Conservation (phyloP, 768 basidiomycete genomes). For the Amanita exitialis region DNA sequence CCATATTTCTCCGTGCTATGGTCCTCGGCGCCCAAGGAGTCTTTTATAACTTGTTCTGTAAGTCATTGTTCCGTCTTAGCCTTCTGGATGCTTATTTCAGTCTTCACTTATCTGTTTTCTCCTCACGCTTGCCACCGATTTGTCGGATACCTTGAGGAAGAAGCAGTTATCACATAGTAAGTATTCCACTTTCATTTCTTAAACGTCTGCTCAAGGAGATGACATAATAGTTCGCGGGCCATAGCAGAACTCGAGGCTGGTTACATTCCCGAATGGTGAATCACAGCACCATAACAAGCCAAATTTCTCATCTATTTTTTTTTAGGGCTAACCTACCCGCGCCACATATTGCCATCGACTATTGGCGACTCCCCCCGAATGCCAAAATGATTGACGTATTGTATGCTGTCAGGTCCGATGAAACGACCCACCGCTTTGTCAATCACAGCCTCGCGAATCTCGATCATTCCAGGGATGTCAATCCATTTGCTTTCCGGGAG, state of each 20-base stretch:
- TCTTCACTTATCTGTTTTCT: conserved; percentile 70
- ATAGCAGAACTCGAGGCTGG: conserved; percentile 80
- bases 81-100: conserved; percentile 23
- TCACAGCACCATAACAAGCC: conserved; percentile 1
- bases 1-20: conserved; percentile 69
- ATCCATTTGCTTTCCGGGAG: conserved; percentile 84
- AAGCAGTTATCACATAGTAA: conserved; percentile 88
- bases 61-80: conserved; percentile 14
- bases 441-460: conserved; percentile 94
- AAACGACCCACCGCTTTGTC: conserved; percentile 88
- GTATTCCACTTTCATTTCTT: conserved; percentile 16
- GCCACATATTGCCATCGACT: conserved; percentile 88
- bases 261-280: conserved; percentile 69
- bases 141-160: conserved; percentile 89
- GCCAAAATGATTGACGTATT: conserved; percentile 84
- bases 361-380: conserved; percentile 72
- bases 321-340: conserved; percentile 59
- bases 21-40: conserved; percentile 90
- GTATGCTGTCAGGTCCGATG: conserved; percentile 88
- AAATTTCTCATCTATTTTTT: not conserved
- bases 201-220: not conserved
- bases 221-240: conserved; percentile 51
- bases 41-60: conserved; percentile 84
- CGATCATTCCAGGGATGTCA: conserved; percentile 65
- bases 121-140: conserved; percentile 80